Conservation (phyloP, 2,329 filamentous ascomycete genomes). For the Talaromyces sp. region DNA sequence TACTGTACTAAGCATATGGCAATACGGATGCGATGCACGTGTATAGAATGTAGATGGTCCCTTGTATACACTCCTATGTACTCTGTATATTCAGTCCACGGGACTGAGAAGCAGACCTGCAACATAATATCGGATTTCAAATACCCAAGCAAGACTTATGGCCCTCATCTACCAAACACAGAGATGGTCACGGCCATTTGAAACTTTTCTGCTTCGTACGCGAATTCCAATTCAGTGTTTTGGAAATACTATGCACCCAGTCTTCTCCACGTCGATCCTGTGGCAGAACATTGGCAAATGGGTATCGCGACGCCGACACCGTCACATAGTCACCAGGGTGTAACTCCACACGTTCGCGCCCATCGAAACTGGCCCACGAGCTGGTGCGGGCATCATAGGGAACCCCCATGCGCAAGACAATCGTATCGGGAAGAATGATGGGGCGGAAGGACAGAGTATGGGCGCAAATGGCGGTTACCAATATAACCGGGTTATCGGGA, state of each 20-base stretch:
- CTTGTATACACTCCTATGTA: too few species aligned
- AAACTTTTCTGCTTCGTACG: slow-evolving; percentile 50
- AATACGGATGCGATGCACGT: too few species aligned
- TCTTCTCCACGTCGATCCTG: slow-evolving; percentile 49
- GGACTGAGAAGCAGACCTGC: too few species aligned
- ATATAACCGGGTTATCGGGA: slow-evolving; percentile 93
- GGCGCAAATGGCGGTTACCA: slow-evolving; percentile 90
- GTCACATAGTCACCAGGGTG: slow-evolving; percentile 56
- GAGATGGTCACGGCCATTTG: slow-evolving; percentile 15
- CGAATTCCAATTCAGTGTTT: slow-evolving; percentile 56
- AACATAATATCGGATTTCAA: neutral
- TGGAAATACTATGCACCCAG: slow-evolving; percentile 55
- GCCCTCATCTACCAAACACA: neutral
- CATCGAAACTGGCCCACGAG: slow-evolving; percentile 98
- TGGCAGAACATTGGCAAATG: slow-evolving; percentile 54
- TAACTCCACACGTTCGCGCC: slow-evolving; percentile 70
- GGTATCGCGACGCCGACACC: slow-evolving; percentile 55
- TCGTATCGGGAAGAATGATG: slow-evolving; percentile 95
- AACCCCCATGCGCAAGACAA: slow-evolving; percentile 90
- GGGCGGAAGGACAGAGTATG: slow-evolving; percentile 94
- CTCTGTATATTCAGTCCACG: too few species aligned
- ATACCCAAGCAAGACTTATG: neutral
- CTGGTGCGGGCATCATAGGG: slow-evolving; percentile 87
- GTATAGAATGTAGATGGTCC: neutral
- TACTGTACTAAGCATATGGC: too few species aligned